Base-by-base conservation (phyloP, 169 alveolate genomes). In the Cryptosporidium sp. region DNA sequence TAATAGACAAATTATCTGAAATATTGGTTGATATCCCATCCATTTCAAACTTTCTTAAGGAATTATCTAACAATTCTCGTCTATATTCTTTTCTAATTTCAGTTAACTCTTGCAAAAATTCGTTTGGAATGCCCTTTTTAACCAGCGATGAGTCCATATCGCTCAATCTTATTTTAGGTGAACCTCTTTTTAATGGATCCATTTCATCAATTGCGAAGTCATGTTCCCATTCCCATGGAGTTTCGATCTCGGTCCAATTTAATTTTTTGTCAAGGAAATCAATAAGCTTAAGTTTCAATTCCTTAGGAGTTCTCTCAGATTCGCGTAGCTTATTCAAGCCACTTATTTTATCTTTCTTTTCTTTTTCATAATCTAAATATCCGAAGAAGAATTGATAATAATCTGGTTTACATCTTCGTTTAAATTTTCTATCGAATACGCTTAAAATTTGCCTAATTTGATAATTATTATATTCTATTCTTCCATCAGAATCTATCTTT, bases 181-280 rank as follows among this genome's bases (percentile, higher is more conserved):
- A 3, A 18, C 44, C 37, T 12, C 52, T 73, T 23, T 53, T 73
- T 33, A 53, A 37, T 2, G 56, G 52, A 65, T 62, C 29, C 42
- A 80, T 51, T 48, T 62, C 73, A 73, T 73, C 60, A 33, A 80
- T 31, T 42, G 60, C 67, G 44, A 80, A 80, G 21, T 80, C 89
- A 26, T 39, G 89, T 26, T 80, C 89, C 89, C 89, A 80, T 60
- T 80, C 75, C 89, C 89, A 80, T 33, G 89, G 89, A 9, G 65
- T 80, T 45, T 80, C 80, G 3, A 80, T 65, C 26, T 80, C 89
- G 3, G 80, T 62, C 73, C 73, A 80, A 67, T 44, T 21, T 65
- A 80, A 62, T 56, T 80, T 80, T 42, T 80, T 65, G 42, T 80
- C 89, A 21, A 80, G 67, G 45, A 62, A 80, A 23, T 80, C 75